Evolutionary conservation across 306 rosid species (phyloP).

Genomic region (Inga laurina): DNA sequence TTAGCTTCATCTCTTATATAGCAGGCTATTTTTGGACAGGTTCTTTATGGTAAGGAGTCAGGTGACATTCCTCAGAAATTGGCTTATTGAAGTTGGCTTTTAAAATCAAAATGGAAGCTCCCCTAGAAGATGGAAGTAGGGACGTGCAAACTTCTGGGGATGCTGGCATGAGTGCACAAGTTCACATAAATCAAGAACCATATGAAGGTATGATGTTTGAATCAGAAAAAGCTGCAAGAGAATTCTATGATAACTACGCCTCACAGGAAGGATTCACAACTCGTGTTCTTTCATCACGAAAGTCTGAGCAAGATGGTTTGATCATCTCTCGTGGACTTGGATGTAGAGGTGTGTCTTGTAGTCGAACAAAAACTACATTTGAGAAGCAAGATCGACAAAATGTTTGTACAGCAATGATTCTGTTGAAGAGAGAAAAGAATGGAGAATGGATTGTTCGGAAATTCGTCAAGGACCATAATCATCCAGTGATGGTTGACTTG

Average conservation of each 20-base stretch:
- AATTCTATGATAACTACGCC: conserved; percentile 40
- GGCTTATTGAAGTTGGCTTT: background rate
- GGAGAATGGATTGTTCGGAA: conserved; percentile 41
- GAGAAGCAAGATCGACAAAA: conserved; percentile 27
- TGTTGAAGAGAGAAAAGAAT: conserved; percentile 37
- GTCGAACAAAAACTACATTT: conserved; percentile 9
- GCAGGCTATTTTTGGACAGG: background rate
- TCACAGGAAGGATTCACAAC: conserved; percentile 35
- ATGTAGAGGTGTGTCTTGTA: conserved; percentile 35
- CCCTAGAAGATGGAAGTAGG: conserved; percentile 30
- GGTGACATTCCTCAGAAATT: background rate
- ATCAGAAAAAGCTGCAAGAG: conserved; percentile 46
- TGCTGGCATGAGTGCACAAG: conserved; percentile 13
- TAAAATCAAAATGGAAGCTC: conserved; percentile 9
- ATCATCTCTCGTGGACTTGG: conserved; percentile 46
- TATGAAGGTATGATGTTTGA: conserved; percentile 39
- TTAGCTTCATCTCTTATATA: background rate
- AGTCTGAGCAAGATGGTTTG: conserved; percentile 46
- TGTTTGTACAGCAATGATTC: conserved; percentile 32
- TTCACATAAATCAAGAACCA: conserved; percentile 32
- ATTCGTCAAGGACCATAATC: conserved; percentile 41
- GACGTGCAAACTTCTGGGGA: conserved; percentile 10
- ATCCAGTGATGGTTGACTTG: conserved; percentile 33
- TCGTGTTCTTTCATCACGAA: conserved; percentile 43
- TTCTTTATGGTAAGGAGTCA: conserved; percentile 4